Conservation (phyloP, 164 flowering plant species). For the Liriodendron chinense region DNA sequence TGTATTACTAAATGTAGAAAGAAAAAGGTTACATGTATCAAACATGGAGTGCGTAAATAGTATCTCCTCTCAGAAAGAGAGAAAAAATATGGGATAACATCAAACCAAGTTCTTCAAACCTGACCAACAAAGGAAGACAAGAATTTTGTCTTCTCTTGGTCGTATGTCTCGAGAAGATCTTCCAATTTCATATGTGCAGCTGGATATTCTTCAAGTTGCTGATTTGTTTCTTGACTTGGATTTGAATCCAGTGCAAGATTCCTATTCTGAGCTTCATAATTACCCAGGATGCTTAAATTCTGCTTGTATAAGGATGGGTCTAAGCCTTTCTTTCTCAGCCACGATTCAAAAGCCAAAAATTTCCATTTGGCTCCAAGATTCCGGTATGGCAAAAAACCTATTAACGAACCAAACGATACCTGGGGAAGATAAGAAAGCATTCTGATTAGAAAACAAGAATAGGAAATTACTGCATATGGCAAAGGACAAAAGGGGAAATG, state of each 20-base stretch:
- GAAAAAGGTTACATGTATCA: no score
- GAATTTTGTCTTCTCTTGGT: conserved; percentile 76
- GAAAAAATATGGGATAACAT: neutral
- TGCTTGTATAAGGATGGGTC: conserved; percentile 70
- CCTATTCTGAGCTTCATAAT: conserved; percentile 33
- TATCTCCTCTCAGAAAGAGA: neutral
- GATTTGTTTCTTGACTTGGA: conserved; percentile 20
- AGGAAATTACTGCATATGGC: neutral
- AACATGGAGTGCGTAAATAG: neutral
- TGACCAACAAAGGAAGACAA: conserved; percentile 87
- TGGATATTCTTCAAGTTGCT: conserved; percentile 28
- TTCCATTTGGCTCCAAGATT: conserved; percentile 77
- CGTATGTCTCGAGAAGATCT: conserved; percentile 75
- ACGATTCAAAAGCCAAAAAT: conserved; percentile 90
- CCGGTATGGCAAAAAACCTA: conserved; percentile 88
- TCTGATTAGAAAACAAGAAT: conserved; percentile 9
- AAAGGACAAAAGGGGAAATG: neutral
- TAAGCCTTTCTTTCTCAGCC: conserved; percentile 81
- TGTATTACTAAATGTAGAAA: no score
- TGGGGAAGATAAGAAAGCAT: conserved; percentile 23
- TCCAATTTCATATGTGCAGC: conserved; percentile 62
- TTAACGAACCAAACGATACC: conserved; percentile 84
- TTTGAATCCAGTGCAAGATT: conserved; percentile 23
- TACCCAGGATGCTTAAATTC: conserved; percentile 55
- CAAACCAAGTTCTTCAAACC: conserved; percentile 39